Base-by-base conservation (phyloP, 345 rosid species). In the Limnanthes douglasii region DNA sequence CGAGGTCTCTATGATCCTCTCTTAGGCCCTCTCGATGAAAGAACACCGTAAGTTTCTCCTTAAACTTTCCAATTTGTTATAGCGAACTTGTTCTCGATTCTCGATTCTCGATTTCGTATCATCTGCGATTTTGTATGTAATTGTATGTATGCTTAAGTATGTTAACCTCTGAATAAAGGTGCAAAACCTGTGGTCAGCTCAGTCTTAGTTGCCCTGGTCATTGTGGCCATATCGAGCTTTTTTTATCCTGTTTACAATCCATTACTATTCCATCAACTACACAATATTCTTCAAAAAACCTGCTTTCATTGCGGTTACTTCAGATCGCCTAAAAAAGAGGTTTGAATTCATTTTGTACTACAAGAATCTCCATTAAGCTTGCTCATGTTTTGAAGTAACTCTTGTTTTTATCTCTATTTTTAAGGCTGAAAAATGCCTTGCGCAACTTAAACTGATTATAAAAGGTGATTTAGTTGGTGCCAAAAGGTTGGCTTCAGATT, bases 171-270 rank as follows among this genome's bases (percentile, higher is more conserved):
- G 21, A 30, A 44, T 76, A 81, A 92, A 90, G 95, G 33, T 90
- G 99, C 65, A 56, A 62, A 62, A 50, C 72, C 15, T 85, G 99
- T 40, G 72, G 84, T 25, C 83, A 64, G 56, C 50, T 54, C 3
- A 57, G 45, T 5, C 61, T 57, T 37, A 12, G 41, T 47, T 90
- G 98, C 45, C 85, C 94, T 2, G 98, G 98, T 30, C 98, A 90
- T 50, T 90, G 88, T 48, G 98, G 98, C 27, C 94, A 75, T 50
- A 66, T 84, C 4, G 80, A 77, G 35, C 86, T 90, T 25, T 61
- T n/a, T 84, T 45, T 65, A 39, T 32, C 78, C 92, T 4, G 68
- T 67, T 21, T 82, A 78, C 40, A 78, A 79, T 62, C 88, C 97
- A 1, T 48, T 86, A 57, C 75, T 86, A 18, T 82, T 86, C 64